Conservation (phyloP, 306 rosid species). For the Pyrus pyrifolia region DNA sequence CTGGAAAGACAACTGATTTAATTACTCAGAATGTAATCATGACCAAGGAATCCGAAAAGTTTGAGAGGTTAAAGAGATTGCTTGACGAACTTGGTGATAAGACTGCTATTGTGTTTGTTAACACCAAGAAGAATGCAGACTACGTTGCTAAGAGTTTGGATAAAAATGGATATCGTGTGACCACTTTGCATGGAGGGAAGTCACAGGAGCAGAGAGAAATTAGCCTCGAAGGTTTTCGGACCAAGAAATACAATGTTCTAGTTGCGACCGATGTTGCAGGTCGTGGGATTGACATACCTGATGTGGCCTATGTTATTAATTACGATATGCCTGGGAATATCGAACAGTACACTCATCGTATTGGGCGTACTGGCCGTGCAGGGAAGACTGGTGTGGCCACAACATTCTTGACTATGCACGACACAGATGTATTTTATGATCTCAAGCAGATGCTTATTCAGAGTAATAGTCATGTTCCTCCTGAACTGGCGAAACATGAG, state of each 20-base stretch:
- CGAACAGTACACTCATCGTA: slow-evolving; percentile 87
- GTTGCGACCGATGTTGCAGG: slow-evolving; percentile 95
- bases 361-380: slow-evolving; percentile 89
- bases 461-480: slow-evolving; percentile 81
- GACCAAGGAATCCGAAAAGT: slow-evolving; percentile 46
- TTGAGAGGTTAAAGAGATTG: slow-evolving; percentile 30
- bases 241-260: slow-evolving; percentile 82
- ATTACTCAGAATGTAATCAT: slow-evolving; percentile 71
- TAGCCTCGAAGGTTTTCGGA: slow-evolving; percentile 83
- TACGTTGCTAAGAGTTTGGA: slow-evolving; percentile 44
- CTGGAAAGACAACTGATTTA: slow-evolving; percentile 78
- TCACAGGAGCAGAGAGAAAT: slow-evolving; percentile 92
- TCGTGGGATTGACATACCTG: slow-evolving; percentile 95
- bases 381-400: slow-evolving; percentile 88
- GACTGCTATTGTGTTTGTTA: slow-evolving; percentile 53
- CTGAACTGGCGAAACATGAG: slow-evolving; percentile 85
- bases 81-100: slow-evolving; percentile 49
- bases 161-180: slow-evolving; percentile 61
- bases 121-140: slow-evolving; percentile 51
- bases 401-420: slow-evolving; percentile 70
- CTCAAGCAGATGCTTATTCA: slow-evolving; percentile 89
- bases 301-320: slow-evolving; percentile 85
- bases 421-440: slow-evolving; percentile 78
- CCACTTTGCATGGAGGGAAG: slow-evolving; percentile 86
- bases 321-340: slow-evolving; percentile 86